Conservation (phyloP, 148 eudicot genomes). For the Diospyros lotus region DNA sequence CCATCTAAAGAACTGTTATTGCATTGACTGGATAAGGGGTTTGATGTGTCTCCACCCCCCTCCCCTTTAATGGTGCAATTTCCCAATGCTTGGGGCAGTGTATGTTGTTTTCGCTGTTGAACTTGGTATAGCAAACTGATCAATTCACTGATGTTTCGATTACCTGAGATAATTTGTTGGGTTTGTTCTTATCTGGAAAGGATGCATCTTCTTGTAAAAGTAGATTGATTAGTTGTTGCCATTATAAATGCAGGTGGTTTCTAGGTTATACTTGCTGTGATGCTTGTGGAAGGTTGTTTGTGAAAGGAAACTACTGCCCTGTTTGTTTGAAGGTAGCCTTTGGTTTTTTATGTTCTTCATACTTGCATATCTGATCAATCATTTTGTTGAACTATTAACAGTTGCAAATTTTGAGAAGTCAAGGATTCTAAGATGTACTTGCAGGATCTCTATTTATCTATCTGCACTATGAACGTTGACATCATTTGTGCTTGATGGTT, state of each 20-base stretch:
- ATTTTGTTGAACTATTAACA: background rate
- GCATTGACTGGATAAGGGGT: background rate
- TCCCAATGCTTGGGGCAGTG: background rate
- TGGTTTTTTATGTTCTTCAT: slow-evolving; percentile 5
- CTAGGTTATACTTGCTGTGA: slow-evolving; percentile 95
- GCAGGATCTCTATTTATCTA: background rate
- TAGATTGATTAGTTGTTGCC: background rate
- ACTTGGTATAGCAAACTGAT: background rate
- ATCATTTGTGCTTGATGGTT: background rate
- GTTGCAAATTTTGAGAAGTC: background rate
- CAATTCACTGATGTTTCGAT: background rate
- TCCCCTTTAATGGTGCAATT: background rate
- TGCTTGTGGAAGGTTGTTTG: slow-evolving; percentile 98
- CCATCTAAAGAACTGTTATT: background rate
- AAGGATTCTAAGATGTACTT: background rate
- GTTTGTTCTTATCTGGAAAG: background rate
- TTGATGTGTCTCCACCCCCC: background rate
- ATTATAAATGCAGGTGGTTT: slow-evolving; percentile 73
- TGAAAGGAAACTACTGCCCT: slow-evolving; percentile 93
- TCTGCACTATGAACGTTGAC: background rate
- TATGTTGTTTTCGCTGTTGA: background rate
- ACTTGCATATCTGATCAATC: background rate
- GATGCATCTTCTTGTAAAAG: background rate
- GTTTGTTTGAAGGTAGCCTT: slow-evolving; percentile 84
- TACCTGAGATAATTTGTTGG: background rate